Evolutionary conservation across 1,284 basidiomycete species (phyloP).

Genomic region (Sanghuangporus weigelae): DNA sequence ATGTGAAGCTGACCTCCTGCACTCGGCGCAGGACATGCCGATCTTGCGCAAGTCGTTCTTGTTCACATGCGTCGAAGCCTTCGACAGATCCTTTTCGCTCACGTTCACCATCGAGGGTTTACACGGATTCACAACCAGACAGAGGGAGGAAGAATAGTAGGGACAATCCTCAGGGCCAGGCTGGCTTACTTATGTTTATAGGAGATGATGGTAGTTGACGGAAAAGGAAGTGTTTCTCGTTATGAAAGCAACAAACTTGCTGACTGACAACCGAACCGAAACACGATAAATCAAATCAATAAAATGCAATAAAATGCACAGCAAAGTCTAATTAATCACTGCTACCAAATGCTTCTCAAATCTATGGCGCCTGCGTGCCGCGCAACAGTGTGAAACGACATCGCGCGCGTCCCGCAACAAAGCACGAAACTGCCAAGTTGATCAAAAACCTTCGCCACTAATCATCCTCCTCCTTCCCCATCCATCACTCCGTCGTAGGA

Average conservation of each 20-base stretch:
- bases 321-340: neutral
- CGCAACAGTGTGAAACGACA: no score
- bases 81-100: conserved; percentile 7
- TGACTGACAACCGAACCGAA: no score
- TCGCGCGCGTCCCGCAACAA: neutral
- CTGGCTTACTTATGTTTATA: neutral
- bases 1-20: conserved; percentile 35
- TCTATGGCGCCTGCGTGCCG: neutral
- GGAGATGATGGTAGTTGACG: neutral
- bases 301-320: neutral
- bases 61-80: conserved; percentile 1
- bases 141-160: neutral
- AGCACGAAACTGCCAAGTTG: neutral
- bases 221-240: neutral
- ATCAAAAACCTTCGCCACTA: neutral
- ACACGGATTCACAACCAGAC: no score
- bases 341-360: neutral
- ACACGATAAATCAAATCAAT: neutral
- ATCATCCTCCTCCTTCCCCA: neutral
- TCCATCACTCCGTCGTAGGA: neutral
- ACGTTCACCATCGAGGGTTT: neutral
- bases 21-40: conserved; percentile 45
- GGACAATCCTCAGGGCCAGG: neutral
- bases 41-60: conserved; percentile 9
- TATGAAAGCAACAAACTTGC: neutral